Evolutionary conservation across 352 stramenopile genomes (phyloP).

Genomic region (Hyphochytrium catenoides): DNA sequence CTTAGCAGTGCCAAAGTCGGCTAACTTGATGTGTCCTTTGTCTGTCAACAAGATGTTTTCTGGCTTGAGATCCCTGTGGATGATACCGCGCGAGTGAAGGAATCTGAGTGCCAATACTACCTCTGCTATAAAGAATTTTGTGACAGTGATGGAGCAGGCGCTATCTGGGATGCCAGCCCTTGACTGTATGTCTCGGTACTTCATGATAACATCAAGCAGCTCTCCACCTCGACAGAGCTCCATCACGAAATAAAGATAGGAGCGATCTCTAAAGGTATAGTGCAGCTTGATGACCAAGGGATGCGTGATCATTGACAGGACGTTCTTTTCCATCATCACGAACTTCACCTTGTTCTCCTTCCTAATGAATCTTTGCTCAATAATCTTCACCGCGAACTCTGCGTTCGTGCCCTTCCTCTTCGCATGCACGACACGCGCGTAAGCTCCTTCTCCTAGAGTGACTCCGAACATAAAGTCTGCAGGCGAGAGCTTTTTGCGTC

Average conservation of each 20-base stretch:
- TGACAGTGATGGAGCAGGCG: conserved; percentile 39
- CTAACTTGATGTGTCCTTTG: conserved; percentile 61
- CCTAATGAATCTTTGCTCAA: conserved; percentile 68
- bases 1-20: conserved; percentile 64
- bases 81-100: conserved; percentile 75
- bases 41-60: conserved; percentile 61
- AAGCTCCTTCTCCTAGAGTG: conserved; percentile 58
- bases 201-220: conserved; percentile 49
- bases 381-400: conserved; percentile 70
- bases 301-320: conserved; percentile 60
- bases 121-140: conserved; percentile 75
- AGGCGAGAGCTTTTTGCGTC: too few species aligned
- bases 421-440: conserved; percentile 64
- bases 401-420: conserved; percentile 42
- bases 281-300: conserved; percentile 68
- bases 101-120: conserved; percentile 77
- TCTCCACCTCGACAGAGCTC: conserved; percentile 54
- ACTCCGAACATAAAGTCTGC: conserved; percentile 64
- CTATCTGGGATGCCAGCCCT: conserved; percentile 23
- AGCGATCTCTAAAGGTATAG: conserved; percentile 63
- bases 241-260: conserved; percentile 66
- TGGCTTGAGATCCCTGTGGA: conserved; percentile 87
- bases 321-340: conserved; percentile 64
- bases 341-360: conserved; percentile 74
- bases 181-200: conserved; percentile 42